A percentile compares a stretch with the other conserved stretches of the same genome.
Evolutionary conservation across 2,329 filamentous ascomycete species (phyloP).

Genomic region (Aspergillus tanneri): DNA sequence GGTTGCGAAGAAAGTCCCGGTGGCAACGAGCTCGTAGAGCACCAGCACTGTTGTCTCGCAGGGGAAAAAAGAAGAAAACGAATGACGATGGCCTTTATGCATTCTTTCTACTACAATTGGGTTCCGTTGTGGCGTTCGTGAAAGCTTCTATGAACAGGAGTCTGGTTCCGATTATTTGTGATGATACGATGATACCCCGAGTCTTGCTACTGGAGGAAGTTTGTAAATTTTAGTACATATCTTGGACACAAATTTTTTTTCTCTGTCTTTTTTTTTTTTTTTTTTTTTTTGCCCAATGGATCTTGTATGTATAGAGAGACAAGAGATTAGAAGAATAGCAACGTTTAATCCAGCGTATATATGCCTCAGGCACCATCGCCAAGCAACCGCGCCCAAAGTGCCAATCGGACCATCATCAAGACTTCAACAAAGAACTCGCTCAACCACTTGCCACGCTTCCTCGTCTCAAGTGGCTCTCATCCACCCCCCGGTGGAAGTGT

Average conservation of each 20-base stretch:
- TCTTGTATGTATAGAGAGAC: background rate
- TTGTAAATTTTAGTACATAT: too few relatives aligned
- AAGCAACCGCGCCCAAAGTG: too few relatives aligned
- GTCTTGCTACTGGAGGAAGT: background rate
- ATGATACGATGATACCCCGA: background rate
- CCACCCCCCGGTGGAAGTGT: slow-evolving; percentile 7
- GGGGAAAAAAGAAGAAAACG: background rate
- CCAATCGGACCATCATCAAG: too few relatives aligned
- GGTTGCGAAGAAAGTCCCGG: slow-evolving; percentile 23
- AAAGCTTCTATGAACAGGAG: background rate
- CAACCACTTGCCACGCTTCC: background rate
- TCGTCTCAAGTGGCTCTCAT: slow-evolving; percentile 6
- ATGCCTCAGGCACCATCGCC: slow-evolving; percentile 26
- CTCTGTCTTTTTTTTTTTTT: background rate
- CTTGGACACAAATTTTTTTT: too few relatives aligned
- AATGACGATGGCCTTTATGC: background rate
- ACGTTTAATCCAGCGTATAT: too few relatives aligned
- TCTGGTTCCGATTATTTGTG: background rate
- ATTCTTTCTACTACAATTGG: background rate
- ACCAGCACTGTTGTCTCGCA: background rate
- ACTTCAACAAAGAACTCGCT: slow-evolving; percentile 2
- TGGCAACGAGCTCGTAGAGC: slow-evolving; percentile 14
- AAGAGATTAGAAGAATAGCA: too few relatives aligned
- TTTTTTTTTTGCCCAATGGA: background rate
- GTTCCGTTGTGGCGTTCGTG: slow-evolving; percentile 8